These are phyloP conservation scores for Marchantia paleacea DNA, from an alignment of 225 moss, liverwort and hornwort genomes.

Conservation along the genomic window DNA sequence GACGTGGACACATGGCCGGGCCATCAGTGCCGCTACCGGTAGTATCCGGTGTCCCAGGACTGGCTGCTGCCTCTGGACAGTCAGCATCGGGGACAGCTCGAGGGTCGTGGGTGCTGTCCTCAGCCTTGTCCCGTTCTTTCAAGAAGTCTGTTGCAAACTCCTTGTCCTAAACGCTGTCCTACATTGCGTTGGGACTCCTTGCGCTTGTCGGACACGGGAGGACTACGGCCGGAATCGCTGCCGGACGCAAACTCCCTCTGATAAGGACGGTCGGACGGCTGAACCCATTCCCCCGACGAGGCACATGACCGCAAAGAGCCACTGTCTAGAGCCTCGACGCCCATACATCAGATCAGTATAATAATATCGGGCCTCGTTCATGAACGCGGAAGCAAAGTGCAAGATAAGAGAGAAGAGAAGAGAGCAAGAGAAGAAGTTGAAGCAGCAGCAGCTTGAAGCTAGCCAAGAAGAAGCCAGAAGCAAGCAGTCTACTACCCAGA, in stretches of 20 bases:
- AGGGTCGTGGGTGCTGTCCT: background rate
- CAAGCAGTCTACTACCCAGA: background rate
- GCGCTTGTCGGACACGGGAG: background rate
- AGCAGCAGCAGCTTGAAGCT: too few species aligned
- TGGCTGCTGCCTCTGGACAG: background rate
- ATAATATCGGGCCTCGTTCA: background rate
- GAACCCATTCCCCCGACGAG: background rate
- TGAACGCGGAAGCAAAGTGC: background rate
- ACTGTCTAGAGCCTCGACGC: background rate
- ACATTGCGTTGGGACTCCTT: background rate
- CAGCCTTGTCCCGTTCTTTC: background rate
- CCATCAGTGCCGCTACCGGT: background rate
- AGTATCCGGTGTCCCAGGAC: background rate
- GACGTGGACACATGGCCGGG: background rate
- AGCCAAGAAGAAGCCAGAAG: background rate
- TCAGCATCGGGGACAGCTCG: background rate
- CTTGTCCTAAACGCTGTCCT: background rate
- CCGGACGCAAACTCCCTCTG: background rate
- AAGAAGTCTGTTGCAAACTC: background rate
- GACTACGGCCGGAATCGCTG: background rate
- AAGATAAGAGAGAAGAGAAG: background rate
- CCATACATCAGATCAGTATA: background rate
- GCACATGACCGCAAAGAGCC: background rate
- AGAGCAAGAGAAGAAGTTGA: too few species aligned
- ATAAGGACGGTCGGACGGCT: background rate